Base-by-base conservation (phyloP, 1,284 basidiomycete genomes). In the Leccinum fallax region DNA sequence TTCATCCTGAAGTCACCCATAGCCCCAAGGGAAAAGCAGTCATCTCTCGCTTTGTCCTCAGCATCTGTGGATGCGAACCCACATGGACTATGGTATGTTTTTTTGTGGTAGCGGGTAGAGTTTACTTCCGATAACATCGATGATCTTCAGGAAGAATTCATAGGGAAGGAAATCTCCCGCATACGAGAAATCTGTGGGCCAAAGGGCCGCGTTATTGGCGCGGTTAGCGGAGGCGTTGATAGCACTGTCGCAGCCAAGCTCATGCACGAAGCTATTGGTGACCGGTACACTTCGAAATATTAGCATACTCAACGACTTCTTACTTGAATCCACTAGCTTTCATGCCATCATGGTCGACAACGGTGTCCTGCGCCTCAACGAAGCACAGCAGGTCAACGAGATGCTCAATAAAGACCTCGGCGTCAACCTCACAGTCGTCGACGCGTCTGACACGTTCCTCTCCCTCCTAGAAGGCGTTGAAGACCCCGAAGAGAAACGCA, bases 271-370 rank as follows among this genome's bases (percentile, higher is more conserved):
- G 97, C 97, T 21, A 99, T 99, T 68, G 97, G 97, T 40, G 95
- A 98, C 76, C 85, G 95, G 92, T 92, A 53, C 4, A 65, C 40
- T n/a, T n/a, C 5, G 19, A 40, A 16, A 54, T 48, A 16, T 55
- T 10, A 38, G 4, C 21, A 57, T 24, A 28, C 15, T 30, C 16
- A 56, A 53, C 5, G 5, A 62, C 46, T 48, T 28, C 19, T 40
- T 40, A n/a, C 30, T 15, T 26, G 28, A 13, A 36, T 55, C 3
- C 5, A 0, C 16, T 62, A 95, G 94, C 64, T 99, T 99, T 85
- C 97, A 98, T 74, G 97, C 97, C 11, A 97, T 99, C 79, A 97
- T 99, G 95, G 97, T 99, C 58, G 97, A 99, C 80, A 99, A 99
- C 73, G 97, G 97, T 67, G 97, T 99, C 40, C 84, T 99, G 34